Conservation (phyloP, 1,284 basidiomycete genomes). For the Agaricales sp. region DNA sequence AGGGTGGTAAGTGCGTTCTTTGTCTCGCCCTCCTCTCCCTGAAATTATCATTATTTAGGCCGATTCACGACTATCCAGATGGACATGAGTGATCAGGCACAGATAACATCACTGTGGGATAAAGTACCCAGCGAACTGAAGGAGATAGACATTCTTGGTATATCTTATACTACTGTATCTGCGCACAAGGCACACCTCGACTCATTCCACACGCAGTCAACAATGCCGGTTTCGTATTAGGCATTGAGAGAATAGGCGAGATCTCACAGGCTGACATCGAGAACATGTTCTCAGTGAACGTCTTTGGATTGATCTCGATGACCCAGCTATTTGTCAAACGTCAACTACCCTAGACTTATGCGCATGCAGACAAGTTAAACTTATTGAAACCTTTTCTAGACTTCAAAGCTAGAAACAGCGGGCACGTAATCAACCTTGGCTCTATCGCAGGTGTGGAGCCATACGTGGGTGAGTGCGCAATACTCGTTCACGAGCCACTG, state of each 20-base stretch:
- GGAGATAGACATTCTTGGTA: constrained; percentile 68
- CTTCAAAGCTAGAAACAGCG: constrained; percentile 81
- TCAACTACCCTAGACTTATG: constrained; percentile 2
- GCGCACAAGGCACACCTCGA: background rate
- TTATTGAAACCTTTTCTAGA: constrained; percentile 36
- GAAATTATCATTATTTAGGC: background rate
- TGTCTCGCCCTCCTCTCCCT: too few relatives aligned
- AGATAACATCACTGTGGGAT: constrained; percentile 56
- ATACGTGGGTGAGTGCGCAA: constrained; percentile 51
- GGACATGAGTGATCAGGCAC: constrained; percentile 66
- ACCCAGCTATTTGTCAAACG: constrained; percentile 67
- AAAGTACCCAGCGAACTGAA: constrained; percentile 60
- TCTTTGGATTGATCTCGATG: constrained; percentile 78
- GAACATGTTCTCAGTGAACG: constrained; percentile 90
- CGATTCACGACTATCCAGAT: constrained; percentile 31
- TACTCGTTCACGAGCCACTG: background rate
- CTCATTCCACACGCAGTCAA: constrained; percentile 44
- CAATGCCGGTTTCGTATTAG: constrained; percentile 82
- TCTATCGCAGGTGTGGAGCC: constrained; percentile 88
- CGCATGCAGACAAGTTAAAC: background rate
- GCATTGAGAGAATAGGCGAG: constrained; percentile 74
- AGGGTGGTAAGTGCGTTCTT: constrained; percentile 66
- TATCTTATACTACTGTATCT: constrained; percentile 11
- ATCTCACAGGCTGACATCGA: constrained; percentile 71
- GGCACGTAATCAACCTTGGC: constrained; percentile 94